phyloP scores from a whole-genome alignment of 108 stramenopile genomes.

The Nitzschia sp. region DNA sequence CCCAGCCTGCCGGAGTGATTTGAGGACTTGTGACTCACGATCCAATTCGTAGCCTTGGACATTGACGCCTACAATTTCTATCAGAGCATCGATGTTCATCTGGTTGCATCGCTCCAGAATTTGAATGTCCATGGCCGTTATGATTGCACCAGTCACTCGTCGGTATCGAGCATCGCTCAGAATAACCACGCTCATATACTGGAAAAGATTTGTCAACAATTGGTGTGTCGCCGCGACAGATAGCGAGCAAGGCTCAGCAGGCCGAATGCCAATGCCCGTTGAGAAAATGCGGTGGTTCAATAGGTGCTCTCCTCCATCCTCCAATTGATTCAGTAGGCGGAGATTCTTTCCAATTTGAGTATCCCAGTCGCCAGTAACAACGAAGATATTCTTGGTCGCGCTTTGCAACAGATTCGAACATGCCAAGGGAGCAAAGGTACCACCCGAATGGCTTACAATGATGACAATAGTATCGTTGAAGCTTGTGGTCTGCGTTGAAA shows the following conservation, averaged over 20 bases:
- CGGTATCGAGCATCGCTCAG: constrained; percentile 52
- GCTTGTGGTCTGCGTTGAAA: constrained; percentile 40
- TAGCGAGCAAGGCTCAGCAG: constrained; percentile 77
- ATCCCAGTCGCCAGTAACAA: constrained; percentile 66
- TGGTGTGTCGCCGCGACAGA: constrained; percentile 73
- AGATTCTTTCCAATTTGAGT: constrained; percentile 78
- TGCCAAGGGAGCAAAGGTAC: constrained; percentile 69
- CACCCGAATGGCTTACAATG: constrained; percentile 74
- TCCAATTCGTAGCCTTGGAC: constrained; percentile 29
- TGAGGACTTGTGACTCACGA: constrained; percentile 4
- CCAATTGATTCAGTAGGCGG: constrained; percentile 41
- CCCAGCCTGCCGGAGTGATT: constrained; percentile 46
- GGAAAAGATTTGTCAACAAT: constrained; percentile 65
- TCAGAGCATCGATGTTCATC: constrained; percentile 53
- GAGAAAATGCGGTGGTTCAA: constrained; percentile 61
- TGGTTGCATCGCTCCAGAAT: constrained; percentile 57
- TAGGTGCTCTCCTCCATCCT: constrained; percentile 18
- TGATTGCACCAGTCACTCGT: constrained; percentile 44
- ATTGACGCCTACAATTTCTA: constrained; percentile 55
- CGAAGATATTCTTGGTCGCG: constrained; percentile 55
- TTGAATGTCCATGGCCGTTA: constrained; percentile 56
- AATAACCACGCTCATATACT: constrained; percentile 58
- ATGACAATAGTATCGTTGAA: constrained; percentile 66
- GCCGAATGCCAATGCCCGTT: constrained; percentile 67
- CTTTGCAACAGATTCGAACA: constrained; percentile 67